Base-by-base conservation (phyloP, 106 monocot genomes). In the Triglochin maritima region DNA sequence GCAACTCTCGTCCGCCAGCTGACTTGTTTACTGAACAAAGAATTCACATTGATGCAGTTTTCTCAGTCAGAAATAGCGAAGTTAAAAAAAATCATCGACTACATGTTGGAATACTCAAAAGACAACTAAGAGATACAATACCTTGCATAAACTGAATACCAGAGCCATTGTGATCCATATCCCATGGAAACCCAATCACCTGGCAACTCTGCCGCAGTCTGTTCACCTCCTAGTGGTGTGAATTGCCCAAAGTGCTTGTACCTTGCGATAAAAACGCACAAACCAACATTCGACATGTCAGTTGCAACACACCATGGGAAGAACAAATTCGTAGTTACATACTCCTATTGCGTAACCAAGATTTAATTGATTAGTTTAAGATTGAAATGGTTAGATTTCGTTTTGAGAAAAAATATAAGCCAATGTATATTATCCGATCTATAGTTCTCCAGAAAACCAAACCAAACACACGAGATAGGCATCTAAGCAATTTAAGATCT, bases 241-340 rank as follows among this genome's bases (percentile, higher is more conserved):
- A 94, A 94, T 74, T 89, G 89, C 44, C 94, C 94, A 0, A 94
- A 53, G 78, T 94, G 94, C 74, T 81, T 84, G 57, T 94, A 94
- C 79, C 94, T 94, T 17, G 16, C 4, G 11, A 43, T 62, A 43
- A 62, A 47, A 12, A 63, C 1, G 29, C 29, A 29, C 29, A 29
- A 29, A 29, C 29, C 29, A 29, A 29, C 29, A 29, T 29, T 29
- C 29, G 29, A 29, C 29, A 29, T 29, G 29, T 29, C 29, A 29
- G 29, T 29, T 29, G 29, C 29, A 29, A 29, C 29, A 29, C 29
- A 29, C 29, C 0, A 29, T 1, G 29, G 29, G 29, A 29, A 29
- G 29, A 29, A 29, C 29, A 29, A 29, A 29, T 29, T 29, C 29
- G 29, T 29, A 29, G 29, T 29, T 29, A 29, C 29, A 29, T 29